These are phyloP conservation scores for Pisolithus thermaeus DNA, from an alignment of 1,284 basidiomycete genomes.

Conservation along the genomic window DNA sequence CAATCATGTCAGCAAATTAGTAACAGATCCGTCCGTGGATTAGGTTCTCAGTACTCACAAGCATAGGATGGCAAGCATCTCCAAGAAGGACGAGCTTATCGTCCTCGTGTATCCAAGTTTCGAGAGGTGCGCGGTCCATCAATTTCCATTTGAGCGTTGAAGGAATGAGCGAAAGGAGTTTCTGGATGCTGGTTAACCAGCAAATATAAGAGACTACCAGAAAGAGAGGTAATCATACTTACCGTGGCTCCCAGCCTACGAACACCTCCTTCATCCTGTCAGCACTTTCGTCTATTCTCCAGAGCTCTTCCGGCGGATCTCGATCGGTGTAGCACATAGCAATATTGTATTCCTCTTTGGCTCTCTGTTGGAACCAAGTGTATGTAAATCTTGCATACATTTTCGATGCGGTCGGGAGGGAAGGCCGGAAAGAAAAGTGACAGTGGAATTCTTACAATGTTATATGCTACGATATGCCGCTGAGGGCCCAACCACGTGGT, in stretches of 20 bases:
- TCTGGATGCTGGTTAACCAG: slow-evolving; percentile 34
- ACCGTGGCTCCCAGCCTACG: slow-evolving; percentile 45
- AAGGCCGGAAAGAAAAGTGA: no score
- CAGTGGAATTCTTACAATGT: slow-evolving; percentile 21
- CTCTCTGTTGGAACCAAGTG: slow-evolving; percentile 22
- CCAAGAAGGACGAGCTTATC: no score
- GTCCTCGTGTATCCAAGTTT: no score
- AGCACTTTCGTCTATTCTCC: slow-evolving; percentile 33
- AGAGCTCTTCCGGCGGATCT: slow-evolving; percentile 33
- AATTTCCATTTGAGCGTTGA: no score
- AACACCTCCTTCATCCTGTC: slow-evolving; percentile 42
- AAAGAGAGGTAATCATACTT: slow-evolving; percentile 4
- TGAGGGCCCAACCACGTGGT: no score
- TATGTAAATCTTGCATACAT: no score
- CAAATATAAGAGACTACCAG: no score
- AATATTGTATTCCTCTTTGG: slow-evolving; percentile 42
- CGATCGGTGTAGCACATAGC: slow-evolving; percentile 41
- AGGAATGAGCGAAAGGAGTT: slow-evolving; percentile 38
- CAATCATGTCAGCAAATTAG: neutral
- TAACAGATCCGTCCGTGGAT: neutral
- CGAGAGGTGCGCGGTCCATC: no score
- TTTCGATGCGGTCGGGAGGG: no score
- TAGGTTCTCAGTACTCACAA: slow-evolving; percentile 41
- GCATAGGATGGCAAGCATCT: slow-evolving; percentile 55
- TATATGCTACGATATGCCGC: slow-evolving; percentile 25